Evolutionary conservation across 2,329 filamentous ascomycete species (phyloP).

Genomic region (Chaetothyriales sp.): DNA sequence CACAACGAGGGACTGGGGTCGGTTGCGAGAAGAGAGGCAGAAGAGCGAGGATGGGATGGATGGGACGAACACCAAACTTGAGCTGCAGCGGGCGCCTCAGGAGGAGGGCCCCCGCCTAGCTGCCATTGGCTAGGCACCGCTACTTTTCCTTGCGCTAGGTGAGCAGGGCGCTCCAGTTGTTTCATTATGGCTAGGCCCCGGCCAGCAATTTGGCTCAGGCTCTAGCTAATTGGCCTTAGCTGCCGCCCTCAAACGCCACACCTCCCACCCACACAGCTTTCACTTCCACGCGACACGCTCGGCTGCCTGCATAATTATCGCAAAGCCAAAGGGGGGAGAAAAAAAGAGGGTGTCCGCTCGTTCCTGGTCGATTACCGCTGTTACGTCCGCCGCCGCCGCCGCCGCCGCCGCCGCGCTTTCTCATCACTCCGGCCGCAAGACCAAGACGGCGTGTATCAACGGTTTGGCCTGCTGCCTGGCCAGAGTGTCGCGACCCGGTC

Average conservation of each 20-base stretch:
- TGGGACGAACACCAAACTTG: not conserved
- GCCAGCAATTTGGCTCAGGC: not conserved
- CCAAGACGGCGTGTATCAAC: too few relatives aligned
- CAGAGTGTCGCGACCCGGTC: too few relatives aligned
- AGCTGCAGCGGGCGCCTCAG: not conserved
- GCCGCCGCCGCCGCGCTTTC: too few relatives aligned
- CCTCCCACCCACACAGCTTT: not conserved
- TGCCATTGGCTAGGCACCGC: not conserved
- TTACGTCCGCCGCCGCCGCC: too few relatives aligned
- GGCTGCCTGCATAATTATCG: not conserved
- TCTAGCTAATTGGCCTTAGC: not conserved
- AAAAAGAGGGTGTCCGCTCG: not conserved
- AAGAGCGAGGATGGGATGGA: not conserved
- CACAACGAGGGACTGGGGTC: not conserved
- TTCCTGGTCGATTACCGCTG: not conserved
- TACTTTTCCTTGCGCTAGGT: not conserved
- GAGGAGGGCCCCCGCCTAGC: not conserved
- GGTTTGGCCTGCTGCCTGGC: too few relatives aligned
- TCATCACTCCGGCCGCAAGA: too few relatives aligned
- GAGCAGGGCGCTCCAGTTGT: not conserved
- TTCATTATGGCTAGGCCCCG: not conserved
- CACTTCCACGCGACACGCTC: not conserved
- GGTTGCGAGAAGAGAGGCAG: not conserved
- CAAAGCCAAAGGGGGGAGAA: not conserved
- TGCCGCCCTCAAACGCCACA: not conserved